Conservation (phyloP, 495 filamentous ascomycete genomes). For the Podospora comata region DNA sequence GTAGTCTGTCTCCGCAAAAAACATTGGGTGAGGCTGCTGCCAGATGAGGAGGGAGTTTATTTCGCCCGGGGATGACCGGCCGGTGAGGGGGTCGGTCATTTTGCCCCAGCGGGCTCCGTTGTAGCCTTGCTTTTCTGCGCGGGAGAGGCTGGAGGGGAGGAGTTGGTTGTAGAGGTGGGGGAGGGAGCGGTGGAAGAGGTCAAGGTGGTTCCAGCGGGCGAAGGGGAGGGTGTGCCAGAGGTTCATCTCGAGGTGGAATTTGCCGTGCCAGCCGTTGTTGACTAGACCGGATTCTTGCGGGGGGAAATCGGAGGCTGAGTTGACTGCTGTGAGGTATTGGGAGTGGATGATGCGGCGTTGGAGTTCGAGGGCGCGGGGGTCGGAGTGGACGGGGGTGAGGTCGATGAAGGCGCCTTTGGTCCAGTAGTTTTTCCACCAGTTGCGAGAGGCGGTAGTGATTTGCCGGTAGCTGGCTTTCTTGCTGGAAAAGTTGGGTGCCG, state of each 20-base stretch:
- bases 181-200: slow-evolving; percentile 43
- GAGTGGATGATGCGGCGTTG: slow-evolving; percentile 50
- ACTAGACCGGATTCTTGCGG: slow-evolving; percentile 48
- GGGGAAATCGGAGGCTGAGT: slow-evolving; percentile 39
- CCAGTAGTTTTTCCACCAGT: slow-evolving; percentile 48
- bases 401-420: slow-evolving; percentile 46
- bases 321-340: slow-evolving; percentile 49
- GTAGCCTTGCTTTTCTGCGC: slow-evolving; percentile 51
- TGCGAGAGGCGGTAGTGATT: slow-evolving; percentile 19
- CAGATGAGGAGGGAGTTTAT: slow-evolving; percentile 55
- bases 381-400: slow-evolving; percentile 34
- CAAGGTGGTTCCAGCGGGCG: slow-evolving; percentile 50
- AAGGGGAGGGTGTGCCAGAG: slow-evolving; percentile 55
- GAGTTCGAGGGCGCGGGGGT: slow-evolving; percentile 42
- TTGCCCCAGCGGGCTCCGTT: slow-evolving; percentile 55
- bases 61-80: slow-evolving; percentile 53
- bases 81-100: slow-evolving; percentile 54
- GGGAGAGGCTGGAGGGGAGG: slow-evolving; percentile 43
- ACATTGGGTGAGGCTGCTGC: slow-evolving; percentile 55
- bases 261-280: slow-evolving; percentile 57
- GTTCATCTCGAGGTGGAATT: slow-evolving; percentile 54
- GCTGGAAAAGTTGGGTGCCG: background rate
- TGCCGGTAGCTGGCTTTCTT: background rate
- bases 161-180: slow-evolving; percentile 48
- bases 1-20: slow-evolving; percentile 53